These are phyloP conservation scores for Teunomyces cretensis DNA, from an alignment of 805 yeast genomes.

Conservation along the genomic window DNA sequence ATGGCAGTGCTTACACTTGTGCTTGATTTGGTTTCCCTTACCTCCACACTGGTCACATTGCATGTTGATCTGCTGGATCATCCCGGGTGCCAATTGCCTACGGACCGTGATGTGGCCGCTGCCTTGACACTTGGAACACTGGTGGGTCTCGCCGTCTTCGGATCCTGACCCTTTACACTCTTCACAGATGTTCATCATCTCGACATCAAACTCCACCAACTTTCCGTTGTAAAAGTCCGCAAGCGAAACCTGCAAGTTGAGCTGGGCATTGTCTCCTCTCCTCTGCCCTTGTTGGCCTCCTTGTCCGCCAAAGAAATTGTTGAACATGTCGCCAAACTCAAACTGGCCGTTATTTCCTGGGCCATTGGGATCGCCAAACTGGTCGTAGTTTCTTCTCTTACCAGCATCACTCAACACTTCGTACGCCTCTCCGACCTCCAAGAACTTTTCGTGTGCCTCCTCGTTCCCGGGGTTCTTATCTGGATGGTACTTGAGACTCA, in stretches of 20 bases:
- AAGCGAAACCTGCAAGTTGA: constrained; percentile 56
- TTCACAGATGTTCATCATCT: constrained; percentile 73
- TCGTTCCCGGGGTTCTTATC: constrained; percentile 82
- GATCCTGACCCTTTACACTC: constrained; percentile 85
- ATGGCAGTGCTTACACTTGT: constrained; percentile 66
- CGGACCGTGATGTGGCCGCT: constrained; percentile 64
- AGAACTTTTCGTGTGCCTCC: constrained; percentile 80
- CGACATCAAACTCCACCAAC: constrained; percentile 56
- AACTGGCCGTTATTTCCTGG: constrained; percentile 30
- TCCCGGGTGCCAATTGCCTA: constrained; percentile 83
- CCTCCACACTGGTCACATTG: constrained; percentile 83
- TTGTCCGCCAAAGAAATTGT: constrained; percentile 44
- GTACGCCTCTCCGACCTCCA: constrained; percentile 92
- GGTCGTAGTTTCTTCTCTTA: constrained; percentile 67
- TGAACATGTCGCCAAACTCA: constrained; percentile 61
- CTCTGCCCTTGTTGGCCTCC: constrained; percentile 45
- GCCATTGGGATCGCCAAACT: constrained; percentile 69
- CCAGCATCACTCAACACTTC: constrained; percentile 76
- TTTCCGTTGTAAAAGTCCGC: constrained; percentile 72
- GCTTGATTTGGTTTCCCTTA: constrained; percentile 61
- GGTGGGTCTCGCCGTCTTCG: constrained; percentile 66
- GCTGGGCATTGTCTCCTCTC: constrained; percentile 60
- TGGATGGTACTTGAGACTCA: constrained; percentile 88
- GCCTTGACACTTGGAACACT: constrained; percentile 74
- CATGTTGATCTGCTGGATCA: constrained; percentile 82